These are phyloP conservation scores for Logfia minima DNA, from an alignment of 129 eudicot species.

Conservation along the genomic window DNA sequence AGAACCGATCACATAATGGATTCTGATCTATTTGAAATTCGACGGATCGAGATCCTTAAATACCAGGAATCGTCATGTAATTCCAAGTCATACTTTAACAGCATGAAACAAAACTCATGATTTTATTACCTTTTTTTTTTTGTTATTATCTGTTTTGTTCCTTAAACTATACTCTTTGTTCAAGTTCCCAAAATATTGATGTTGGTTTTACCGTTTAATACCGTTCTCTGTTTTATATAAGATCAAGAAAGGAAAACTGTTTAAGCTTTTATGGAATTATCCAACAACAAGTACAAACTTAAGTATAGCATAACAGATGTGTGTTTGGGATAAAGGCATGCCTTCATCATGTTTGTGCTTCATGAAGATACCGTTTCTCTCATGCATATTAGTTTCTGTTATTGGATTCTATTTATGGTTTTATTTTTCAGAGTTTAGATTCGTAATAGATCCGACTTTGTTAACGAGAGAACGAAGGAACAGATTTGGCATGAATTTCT, in stretches of 20 bases:
- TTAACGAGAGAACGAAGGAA: neutral
- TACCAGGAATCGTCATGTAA: no score
- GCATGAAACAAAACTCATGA: neutral
- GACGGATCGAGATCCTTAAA: no score
- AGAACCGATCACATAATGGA: no score
- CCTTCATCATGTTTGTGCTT: neutral
- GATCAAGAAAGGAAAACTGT: neutral
- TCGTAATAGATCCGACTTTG: neutral
- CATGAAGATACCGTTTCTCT: neutral
- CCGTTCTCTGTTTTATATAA: neutral
- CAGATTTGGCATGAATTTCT: neutral
- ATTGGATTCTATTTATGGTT: neutral
- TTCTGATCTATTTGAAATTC: no score
- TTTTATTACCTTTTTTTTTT: neutral
- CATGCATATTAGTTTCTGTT: neutral
- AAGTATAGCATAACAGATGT: neutral
- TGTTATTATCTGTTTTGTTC: neutral
- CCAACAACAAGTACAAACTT: neutral
- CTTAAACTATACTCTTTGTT: no score
- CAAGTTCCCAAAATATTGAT: no score
- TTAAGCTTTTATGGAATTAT: no score
- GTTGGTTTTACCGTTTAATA: no score
- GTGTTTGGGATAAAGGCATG: neutral
- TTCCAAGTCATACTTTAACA: neutral
- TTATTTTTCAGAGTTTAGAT: neutral